Conservation (phyloP, 2,329 filamentous ascomycete species). For the Colletotrichum sp. region DNA sequence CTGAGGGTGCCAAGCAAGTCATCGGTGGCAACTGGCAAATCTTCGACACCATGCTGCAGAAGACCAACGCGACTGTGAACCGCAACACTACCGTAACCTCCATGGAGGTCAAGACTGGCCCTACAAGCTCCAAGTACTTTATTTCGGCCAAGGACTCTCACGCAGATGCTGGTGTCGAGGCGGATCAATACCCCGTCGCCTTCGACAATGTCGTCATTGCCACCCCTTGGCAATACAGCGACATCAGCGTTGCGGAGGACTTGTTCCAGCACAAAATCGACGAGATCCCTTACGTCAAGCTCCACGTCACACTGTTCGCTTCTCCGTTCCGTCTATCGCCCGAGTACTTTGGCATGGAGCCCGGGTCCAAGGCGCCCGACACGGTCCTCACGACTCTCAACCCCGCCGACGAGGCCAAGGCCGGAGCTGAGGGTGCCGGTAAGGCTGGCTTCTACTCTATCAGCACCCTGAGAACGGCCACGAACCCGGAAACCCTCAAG, state of each 20-base stretch:
- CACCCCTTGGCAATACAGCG: slow-evolving; percentile 80
- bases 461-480: slow-evolving; percentile 70
- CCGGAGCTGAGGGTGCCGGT: slow-evolving; percentile 66
- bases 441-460: slow-evolving; percentile 85
- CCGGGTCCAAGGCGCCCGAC: slow-evolving; percentile 66
- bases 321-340: slow-evolving; percentile 76
- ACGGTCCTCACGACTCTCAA: slow-evolving; percentile 84
- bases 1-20: slow-evolving; percentile 81
- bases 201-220: slow-evolving; percentile 88
- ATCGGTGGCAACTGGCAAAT: slow-evolving; percentile 93
- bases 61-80: slow-evolving; percentile 64
- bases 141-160: slow-evolving; percentile 41
- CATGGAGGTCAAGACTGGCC: slow-evolving; percentile 55
- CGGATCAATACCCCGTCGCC: slow-evolving; percentile 49
- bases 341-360: slow-evolving; percentile 71
- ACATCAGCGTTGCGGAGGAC: slow-evolving; percentile 66
- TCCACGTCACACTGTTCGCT: slow-evolving; percentile 90
- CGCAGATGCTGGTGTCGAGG: slow-evolving; percentile 21
- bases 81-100: slow-evolving; percentile 72
- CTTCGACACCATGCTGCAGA: slow-evolving; percentile 79
- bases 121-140: slow-evolving; percentile 47
- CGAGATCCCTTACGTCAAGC: slow-evolving; percentile 80
- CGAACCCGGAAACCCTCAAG: slow-evolving; percentile 62
- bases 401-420: slow-evolving; percentile 54
- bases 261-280: slow-evolving; percentile 77